These are phyloP conservation scores for Digitaria exilis DNA, from an alignment of 202 grass and related monocot species.

Conservation along the genomic window DNA sequence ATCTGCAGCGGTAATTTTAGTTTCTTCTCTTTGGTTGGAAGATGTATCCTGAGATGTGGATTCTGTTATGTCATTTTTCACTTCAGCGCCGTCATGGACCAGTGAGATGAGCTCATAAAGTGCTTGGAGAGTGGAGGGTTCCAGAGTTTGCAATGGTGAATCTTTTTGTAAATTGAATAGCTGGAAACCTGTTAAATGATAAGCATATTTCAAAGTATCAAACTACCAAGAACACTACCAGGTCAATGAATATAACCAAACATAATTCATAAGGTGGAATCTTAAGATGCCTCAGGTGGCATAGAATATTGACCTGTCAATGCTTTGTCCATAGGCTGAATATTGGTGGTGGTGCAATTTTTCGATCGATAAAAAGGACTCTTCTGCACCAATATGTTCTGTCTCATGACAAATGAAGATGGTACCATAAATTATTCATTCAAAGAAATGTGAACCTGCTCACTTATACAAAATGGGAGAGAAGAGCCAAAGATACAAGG, in stretches of 20 bases:
- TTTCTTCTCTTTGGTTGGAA: constrained; percentile 38
- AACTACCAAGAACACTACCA: neutral
- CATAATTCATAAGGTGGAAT: constrained; percentile 1
- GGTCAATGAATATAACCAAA: constrained; percentile 10
- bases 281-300: constrained; percentile 6
- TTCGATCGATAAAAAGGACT: constrained; percentile 34
- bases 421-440: constrained; percentile 18
- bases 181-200: constrained; percentile 50
- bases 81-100: constrained; percentile 66
- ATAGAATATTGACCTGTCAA: constrained; percentile 50
- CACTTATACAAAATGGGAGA: neutral
- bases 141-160: constrained; percentile 59
- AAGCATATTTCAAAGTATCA: neutral
- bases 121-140: constrained; percentile 64
- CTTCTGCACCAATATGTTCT: constrained; percentile 59
- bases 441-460: neutral
- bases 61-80: constrained; percentile 44
- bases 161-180: constrained; percentile 41
- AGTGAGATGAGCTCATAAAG: constrained; percentile 78
- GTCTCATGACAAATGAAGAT: constrained; percentile 48
- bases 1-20: constrained; percentile 42
- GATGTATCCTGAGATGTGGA: constrained; percentile 41
- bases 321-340: constrained; percentile 46
- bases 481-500: constrained; percentile 3
- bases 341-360: neutral